These are phyloP conservation scores for Phytophthora pseudosyringae DNA, from an alignment of 352 stramenopile species.

Conservation along the genomic window DNA sequence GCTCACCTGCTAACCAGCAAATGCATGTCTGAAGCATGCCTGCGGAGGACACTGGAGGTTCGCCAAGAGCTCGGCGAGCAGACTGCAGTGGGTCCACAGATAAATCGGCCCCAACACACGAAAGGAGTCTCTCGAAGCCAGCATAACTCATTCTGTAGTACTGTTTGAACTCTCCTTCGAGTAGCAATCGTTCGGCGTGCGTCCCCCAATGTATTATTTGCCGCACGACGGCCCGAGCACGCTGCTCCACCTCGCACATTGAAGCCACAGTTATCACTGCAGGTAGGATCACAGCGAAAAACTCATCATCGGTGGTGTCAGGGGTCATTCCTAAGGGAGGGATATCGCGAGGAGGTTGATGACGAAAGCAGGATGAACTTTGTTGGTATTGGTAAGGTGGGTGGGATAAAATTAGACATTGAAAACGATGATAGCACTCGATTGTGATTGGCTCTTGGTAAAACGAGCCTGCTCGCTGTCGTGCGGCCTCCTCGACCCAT, in stretches of 20 bases:
- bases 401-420: too few species aligned
- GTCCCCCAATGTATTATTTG: not conserved
- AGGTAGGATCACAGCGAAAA: not conserved
- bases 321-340: too few species aligned
- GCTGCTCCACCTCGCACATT: not conserved
- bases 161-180: conserved; percentile 25
- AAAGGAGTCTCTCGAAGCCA: conserved; percentile 8
- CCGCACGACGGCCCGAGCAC: too few species aligned
- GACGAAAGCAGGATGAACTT: too few species aligned
- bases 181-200: not conserved
- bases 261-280: not conserved
- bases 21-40: conserved; percentile 16
- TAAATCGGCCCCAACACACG: not conserved
- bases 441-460: too few species aligned
- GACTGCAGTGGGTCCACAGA: not conserved
- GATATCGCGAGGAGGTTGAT: too few species aligned
- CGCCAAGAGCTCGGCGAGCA: conserved; percentile 2
- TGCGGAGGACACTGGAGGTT: conserved; percentile 6
- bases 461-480: too few species aligned
- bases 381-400: too few species aligned
- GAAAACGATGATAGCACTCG: too few species aligned
- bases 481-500: too few species aligned
- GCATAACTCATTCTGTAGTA: conserved; percentile 14
- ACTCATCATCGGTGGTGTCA: too few species aligned
- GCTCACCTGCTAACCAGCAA: conserved; percentile 6